Evolutionary conservation across 108 stramenopile species (phyloP), one percentile per base, ranked within the genome.

Genomic region (Nitzschia sp.): DNA sequence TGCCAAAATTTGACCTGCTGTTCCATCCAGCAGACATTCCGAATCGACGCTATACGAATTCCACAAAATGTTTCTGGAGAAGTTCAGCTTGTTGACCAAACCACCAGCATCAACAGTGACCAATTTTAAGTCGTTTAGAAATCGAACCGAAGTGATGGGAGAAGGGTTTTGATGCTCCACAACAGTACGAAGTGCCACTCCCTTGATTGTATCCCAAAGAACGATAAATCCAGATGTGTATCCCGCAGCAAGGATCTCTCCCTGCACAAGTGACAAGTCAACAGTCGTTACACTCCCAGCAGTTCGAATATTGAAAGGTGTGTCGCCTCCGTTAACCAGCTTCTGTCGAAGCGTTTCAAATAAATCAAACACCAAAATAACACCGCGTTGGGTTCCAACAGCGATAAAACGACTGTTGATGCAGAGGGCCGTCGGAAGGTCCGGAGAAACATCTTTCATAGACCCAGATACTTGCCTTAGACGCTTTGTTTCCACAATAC

Each of bases 21-120:
- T 92, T 0, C 93, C 95, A 77, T 96, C 95, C 42, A 96, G 65
- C 40, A 96, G 68, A 77, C 93, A 94, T 56, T 93, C 95, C 7
- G 85, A 84, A 21, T 96, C 95, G 53, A 81, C 78, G 34, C 75
- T 80, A 50, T 90, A 94, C 24, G 84, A 74, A 12, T 75, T 67
- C 86, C 87, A 87, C 29, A 92, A 69, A 65, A 92, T 78, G 24
- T 78, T 86, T 39, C 83, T 87, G 26, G 81, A 53, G 73, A 96
- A 93, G 39, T 70, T 65, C 12, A 92, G 55, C 59, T 89, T 91
- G 68, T 93, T 92, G 43, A 96, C 95, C 22, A 94, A 65, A n/a
- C 95, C 95, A 21, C 77, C 72, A 9, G 88, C 87, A 70, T 93
- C 93, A 25, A 91, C 90, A 25, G 80, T 81, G 20, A 94, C 89